Conservation (phyloP, 2,329 filamentous ascomycete species). For the Rutstroemia sp. region DNA sequence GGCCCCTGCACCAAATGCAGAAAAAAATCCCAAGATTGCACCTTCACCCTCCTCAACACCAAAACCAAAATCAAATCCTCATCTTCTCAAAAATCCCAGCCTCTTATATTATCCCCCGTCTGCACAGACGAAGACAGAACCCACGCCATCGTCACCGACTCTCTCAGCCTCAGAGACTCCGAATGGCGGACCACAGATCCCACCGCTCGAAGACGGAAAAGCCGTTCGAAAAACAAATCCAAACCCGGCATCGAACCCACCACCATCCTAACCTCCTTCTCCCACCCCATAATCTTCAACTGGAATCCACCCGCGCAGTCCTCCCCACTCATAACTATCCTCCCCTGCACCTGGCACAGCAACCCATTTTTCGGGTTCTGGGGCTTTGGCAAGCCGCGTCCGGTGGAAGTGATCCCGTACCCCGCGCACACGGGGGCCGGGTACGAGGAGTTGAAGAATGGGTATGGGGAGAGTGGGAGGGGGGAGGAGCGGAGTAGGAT, state of each 20-base stretch:
- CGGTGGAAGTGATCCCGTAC: constrained; percentile 18
- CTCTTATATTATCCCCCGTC: neutral
- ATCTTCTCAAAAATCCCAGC: neutral
- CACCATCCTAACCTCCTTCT: constrained; percentile 22
- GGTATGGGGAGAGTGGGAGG: constrained; percentile 6
- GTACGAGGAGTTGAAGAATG: constrained; percentile 20
- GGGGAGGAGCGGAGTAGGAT: constrained; percentile 16
- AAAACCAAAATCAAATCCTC: neutral
- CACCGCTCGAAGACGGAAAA: neutral
- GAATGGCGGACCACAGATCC: neutral
- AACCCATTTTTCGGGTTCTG: constrained; percentile 23
- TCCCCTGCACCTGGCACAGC: constrained; percentile 20
- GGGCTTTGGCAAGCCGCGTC: constrained; percentile 12
- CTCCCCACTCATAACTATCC: constrained; percentile 2
- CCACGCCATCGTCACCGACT: neutral
- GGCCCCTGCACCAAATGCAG: constrained; percentile 20
- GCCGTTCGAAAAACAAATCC: neutral
- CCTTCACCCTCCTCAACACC: constrained; percentile 11
- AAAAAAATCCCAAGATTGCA: constrained; percentile 11
- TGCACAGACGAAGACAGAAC: neutral
- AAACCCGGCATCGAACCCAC: constrained; percentile 4
- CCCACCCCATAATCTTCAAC: constrained; percentile 27
- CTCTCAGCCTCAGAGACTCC: neutral
- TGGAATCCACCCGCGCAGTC: constrained; percentile 1
- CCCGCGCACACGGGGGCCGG: constrained; percentile 4